Evolutionary conservation across 345 rosid species (phyloP).

Genomic region (Gossypium ekmanianum): DNA sequence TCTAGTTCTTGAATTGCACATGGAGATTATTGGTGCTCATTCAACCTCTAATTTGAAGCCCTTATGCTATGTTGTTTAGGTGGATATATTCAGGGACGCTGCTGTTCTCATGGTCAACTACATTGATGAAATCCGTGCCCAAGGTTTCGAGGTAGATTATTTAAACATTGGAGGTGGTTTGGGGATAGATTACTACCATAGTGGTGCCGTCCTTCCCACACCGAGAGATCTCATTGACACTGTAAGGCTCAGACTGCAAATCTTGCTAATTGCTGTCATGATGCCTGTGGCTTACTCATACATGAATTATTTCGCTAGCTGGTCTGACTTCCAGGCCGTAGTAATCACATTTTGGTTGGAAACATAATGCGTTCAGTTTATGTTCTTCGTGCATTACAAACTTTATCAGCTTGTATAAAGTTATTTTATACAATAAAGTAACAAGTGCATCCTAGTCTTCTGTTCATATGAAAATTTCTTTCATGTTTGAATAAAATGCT

Average conservation of each 20-base stretch:
- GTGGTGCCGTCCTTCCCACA: constrained; percentile 80
- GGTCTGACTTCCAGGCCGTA: not conserved
- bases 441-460: not conserved
- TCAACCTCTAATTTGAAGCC: constrained; percentile 11
- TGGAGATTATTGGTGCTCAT: not conserved
- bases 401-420: not conserved
- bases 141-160: constrained; percentile 87
- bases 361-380: too few relatives aligned
- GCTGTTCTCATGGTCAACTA: constrained; percentile 90
- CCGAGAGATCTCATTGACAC: constrained; percentile 97
- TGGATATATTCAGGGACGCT: constrained; percentile 94
- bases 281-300: not conserved
- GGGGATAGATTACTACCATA: constrained; percentile 92
- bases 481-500: not conserved
- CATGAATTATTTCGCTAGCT: not conserved
- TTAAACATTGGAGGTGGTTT: constrained; percentile 98
- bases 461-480: not conserved
- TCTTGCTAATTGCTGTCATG: constrained; percentile 5
- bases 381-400: not conserved
- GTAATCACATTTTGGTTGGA: constrained; percentile 5
- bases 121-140: constrained; percentile 81
- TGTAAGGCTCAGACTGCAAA: constrained; percentile 38
- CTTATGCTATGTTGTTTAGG: constrained; percentile 42
- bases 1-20: not conserved
- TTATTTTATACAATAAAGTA: not conserved